Percentiles rank a stretch among this genome's conserved stretches.
phyloP scores from a whole-genome alignment of 108 stramenopile genomes.

The Skeletonema costatum region DNA sequence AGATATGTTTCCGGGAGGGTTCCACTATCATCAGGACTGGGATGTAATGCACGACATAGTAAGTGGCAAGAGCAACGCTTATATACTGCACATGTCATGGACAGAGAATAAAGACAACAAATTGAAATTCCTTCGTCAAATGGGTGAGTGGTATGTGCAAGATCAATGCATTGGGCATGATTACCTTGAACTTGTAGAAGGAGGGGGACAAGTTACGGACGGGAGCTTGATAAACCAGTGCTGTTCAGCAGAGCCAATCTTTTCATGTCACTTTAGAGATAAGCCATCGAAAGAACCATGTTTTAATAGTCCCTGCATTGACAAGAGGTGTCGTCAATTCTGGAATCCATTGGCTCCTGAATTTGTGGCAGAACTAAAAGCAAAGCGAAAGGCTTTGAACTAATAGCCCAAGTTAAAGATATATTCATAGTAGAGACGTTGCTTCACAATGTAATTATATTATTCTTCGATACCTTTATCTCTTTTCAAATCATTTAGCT shows the following conservation, averaged over 20 bases:
- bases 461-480: not conserved
- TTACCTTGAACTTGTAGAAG: slow-evolving; percentile 5
- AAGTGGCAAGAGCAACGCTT: slow-evolving; percentile 36
- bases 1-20: slow-evolving; percentile 51
- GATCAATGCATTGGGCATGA: slow-evolving; percentile 56
- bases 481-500: not conserved
- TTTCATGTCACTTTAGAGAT: slow-evolving; percentile 72
- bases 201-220: slow-evolving; percentile 17
- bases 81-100: slow-evolving; percentile 53
- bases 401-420: not conserved
- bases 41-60: slow-evolving; percentile 44
- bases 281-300: slow-evolving; percentile 72
- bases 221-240: slow-evolving; percentile 36
- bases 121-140: slow-evolving; percentile 48
- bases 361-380: not conserved
- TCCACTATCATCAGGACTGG: slow-evolving; percentile 47
- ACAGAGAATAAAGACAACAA: slow-evolving; percentile 58
- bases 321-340: slow-evolving; percentile 29
- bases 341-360: slow-evolving; percentile 11
- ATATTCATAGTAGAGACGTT: not conserved
- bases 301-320: slow-evolving; percentile 51
- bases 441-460: not conserved
- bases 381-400: not conserved
- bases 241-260: slow-evolving; percentile 54
- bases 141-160: slow-evolving; percentile 74